Conservation (phyloP, 768 basidiomycete genomes). For the Lactarius hatsudake region DNA sequence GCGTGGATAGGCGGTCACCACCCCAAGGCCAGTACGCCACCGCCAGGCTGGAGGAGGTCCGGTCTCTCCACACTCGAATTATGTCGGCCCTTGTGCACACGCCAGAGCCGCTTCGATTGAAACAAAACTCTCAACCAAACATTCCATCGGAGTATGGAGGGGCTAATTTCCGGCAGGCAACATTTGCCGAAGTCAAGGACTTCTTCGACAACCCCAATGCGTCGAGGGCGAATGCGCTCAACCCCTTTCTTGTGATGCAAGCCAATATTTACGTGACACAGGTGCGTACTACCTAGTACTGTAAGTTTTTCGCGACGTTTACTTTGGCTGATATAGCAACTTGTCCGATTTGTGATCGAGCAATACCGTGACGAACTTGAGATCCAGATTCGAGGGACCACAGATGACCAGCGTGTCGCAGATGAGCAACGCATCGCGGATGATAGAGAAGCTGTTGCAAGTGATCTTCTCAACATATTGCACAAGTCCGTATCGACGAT, state of each 20-base stretch:
- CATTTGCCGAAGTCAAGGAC: constrained; percentile 85
- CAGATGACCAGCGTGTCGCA: constrained; percentile 62
- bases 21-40: constrained; percentile 85
- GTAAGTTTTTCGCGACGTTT: neutral
- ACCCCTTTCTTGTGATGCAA: constrained; percentile 90
- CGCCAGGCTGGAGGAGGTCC: constrained; percentile 80
- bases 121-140: constrained; percentile 49
- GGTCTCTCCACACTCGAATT: constrained; percentile 74
- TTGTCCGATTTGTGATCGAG: constrained; percentile 88
- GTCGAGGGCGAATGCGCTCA: constrained; percentile 77
- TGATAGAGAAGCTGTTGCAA: constrained; percentile 80
- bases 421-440: constrained; percentile 66
- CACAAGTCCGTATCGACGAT: constrained; percentile 53
- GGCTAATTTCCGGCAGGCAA: constrained; percentile 74
- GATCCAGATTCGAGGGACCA: constrained; percentile 58
- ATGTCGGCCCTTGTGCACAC: constrained; percentile 69
- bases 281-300: constrained; percentile 42
- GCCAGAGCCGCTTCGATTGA: constrained; percentile 72
- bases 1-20: constrained; percentile 83
- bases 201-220: constrained; percentile 92
- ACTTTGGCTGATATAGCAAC: constrained; percentile 56
- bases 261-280: constrained; percentile 92
- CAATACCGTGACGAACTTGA: constrained; percentile 89
- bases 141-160: constrained; percentile 61
- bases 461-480: constrained; percentile 81